A percentile compares a stretch with the other conserved stretches of the same genome.
Evolutionary conservation across 805 yeast species (phyloP).

Genomic region (Trichomonascus vanleenenianus): DNA sequence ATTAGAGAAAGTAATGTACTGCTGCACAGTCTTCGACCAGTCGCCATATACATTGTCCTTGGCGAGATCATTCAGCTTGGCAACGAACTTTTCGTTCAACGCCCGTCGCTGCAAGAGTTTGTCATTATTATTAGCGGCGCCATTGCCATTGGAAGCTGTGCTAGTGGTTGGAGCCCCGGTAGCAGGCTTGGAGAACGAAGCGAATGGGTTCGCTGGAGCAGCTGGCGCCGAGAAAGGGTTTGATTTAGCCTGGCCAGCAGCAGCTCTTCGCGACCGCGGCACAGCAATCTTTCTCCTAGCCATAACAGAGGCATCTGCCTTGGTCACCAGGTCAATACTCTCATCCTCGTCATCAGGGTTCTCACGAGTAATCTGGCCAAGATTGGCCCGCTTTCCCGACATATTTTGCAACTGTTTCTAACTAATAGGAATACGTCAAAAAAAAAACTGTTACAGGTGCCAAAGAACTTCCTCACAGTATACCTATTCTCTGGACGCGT

Average conservation of each 20-base stretch:
- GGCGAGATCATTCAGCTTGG: slow-evolving; percentile 30
- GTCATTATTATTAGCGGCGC: not conserved
- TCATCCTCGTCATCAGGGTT: slow-evolving; percentile 29
- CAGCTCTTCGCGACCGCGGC: slow-evolving; percentile 4
- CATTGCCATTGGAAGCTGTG: not conserved
- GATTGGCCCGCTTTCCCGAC: slow-evolving; percentile 46
- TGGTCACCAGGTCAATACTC: slow-evolving; percentile 31
- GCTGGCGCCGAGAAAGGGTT: slow-evolving; percentile 7
- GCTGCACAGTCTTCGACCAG: slow-evolving; percentile 46
- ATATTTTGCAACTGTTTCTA: slow-evolving; percentile 4
- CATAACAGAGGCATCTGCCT: slow-evolving; percentile 56
- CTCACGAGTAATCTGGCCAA: slow-evolving; percentile 53
- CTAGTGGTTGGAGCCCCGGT: no score
- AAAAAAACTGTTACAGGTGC: no score
- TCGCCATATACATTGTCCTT: slow-evolving; percentile 27
- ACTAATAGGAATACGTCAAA: no score
- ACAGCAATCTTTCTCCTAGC: slow-evolving; percentile 45
- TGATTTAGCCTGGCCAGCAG: slow-evolving; percentile 6
- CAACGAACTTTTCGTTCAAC: slow-evolving; percentile 51
- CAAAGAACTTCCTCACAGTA: no score
- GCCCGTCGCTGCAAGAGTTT: slow-evolving; percentile 36
- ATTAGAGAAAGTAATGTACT: slow-evolving; percentile 48
- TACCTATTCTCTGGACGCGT: no score
- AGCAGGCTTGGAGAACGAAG: not conserved
- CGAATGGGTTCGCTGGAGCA: slow-evolving; percentile 9